Conservation (phyloP, 179 eudicot species). For the Vitellaria paradoxa region DNA sequence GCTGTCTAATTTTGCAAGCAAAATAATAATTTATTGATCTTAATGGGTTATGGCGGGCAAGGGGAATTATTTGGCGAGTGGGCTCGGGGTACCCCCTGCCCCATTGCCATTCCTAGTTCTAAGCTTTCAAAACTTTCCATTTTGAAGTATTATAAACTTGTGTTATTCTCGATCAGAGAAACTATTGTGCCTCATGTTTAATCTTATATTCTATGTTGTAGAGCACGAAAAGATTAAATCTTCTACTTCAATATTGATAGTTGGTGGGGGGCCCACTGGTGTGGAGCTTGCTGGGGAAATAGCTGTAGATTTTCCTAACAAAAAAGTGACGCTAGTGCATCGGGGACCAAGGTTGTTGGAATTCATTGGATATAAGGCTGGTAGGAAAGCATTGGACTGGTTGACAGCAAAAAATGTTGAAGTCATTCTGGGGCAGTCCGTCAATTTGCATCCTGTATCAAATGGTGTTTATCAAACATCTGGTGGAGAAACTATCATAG, state of each 20-base stretch:
- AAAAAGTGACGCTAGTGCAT: constrained; percentile 57
- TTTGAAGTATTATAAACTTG: too few species aligned
- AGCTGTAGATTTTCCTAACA: constrained; percentile 45
- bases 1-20: too few species aligned
- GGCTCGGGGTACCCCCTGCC: too few species aligned
- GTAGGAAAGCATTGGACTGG: constrained; percentile 57
- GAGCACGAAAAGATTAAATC: constrained; percentile 43
- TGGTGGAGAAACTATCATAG: constrained; percentile 48
- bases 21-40: too few species aligned
- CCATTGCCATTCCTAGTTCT: too few species aligned
- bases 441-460: constrained; percentile 29
- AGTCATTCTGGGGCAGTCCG: constrained; percentile 51
- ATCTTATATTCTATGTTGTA: constrained; percentile 18
- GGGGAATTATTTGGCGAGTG: too few species aligned
- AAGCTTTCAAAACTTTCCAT: too few species aligned
- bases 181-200: neutral
- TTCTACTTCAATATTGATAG: constrained; percentile 44
- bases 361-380: constrained; percentile 57
- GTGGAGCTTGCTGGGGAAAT: constrained; percentile 80
- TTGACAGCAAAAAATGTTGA: constrained; percentile 55
- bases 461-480: constrained; percentile 54
- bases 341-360: constrained; percentile 63
- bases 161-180: too few species aligned
- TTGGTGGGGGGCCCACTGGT: constrained; percentile 78
- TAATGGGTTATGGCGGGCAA: too few species aligned